Conservation (phyloP, 2,329 filamentous ascomycete species). For the Pochonia chlamydosporia region DNA sequence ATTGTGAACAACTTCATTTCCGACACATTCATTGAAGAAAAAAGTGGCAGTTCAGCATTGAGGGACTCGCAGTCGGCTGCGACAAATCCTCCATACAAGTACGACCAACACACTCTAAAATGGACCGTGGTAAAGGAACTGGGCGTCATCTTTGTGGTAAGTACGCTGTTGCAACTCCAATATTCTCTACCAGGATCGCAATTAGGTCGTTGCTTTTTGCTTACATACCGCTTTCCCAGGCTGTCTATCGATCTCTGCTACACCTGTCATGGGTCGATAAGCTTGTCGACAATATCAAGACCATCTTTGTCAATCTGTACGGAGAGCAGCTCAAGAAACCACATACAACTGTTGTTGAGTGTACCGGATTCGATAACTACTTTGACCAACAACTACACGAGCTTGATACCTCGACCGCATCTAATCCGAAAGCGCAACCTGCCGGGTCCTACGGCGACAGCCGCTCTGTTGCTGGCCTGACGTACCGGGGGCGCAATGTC, state of each 20-base stretch:
- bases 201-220: no score
- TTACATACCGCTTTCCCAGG: constrained; percentile 44
- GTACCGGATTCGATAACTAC: constrained; percentile 78
- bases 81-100: constrained; percentile 70
- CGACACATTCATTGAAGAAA: constrained; percentile 97
- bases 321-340: constrained; percentile 78
- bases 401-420: constrained; percentile 54
- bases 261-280: constrained; percentile 97
- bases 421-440: constrained; percentile 20
- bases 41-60: constrained; percentile 55
- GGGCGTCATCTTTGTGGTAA: constrained; percentile 93
- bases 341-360: constrained; percentile 72
- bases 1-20: constrained; percentile 92
- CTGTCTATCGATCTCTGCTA: constrained; percentile 91
- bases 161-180: constrained; percentile 12
- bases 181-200: no score
- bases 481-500: constrained; percentile 31
- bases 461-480: constrained; percentile 25
- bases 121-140: constrained; percentile 92
- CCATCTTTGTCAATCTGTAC: constrained; percentile 86
- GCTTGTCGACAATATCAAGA: constrained; percentile 89
- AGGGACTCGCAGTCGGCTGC: constrained; percentile 54
- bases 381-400: constrained; percentile 90
- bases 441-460: constrained; percentile 27
- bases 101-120: constrained; percentile 90